A percentile compares a stretch with the other conserved stretches of the same genome.
phyloP scores from a whole-genome alignment of 208 protist species.

The Trypanosoma melophagium region DNA sequence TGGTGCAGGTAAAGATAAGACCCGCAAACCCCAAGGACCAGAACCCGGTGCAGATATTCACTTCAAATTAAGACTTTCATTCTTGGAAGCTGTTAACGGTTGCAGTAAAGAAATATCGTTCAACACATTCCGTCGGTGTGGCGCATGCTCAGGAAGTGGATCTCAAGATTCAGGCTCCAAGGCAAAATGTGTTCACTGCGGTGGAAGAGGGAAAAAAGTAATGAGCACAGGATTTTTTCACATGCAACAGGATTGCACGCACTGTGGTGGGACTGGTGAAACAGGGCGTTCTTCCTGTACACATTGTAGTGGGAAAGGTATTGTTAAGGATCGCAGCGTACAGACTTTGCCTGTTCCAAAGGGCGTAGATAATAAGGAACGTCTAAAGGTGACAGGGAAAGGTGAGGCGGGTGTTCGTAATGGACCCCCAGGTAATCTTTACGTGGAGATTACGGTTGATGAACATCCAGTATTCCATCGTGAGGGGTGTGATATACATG shows the following conservation, averaged over 20 bases:
- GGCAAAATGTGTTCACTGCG: conserved; percentile 84
- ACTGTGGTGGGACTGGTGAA: conserved; percentile 87
- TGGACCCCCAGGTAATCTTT: conserved; percentile 85
- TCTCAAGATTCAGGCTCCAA: conserved; percentile 74
- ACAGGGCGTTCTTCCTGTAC: conserved; percentile 73
- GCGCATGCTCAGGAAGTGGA: conserved; percentile 77
- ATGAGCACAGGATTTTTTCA: conserved; percentile 92
- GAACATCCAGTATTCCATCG: conserved; percentile 87
- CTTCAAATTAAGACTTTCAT: conserved; percentile 78
- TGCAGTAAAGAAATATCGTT: conserved; percentile 88
- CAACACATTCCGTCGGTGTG: conserved; percentile 87
- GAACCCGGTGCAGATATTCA: conserved; percentile 87
- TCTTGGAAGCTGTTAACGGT: conserved; percentile 87
- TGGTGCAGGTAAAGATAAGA: conserved; percentile 79
- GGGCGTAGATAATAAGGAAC: conserved; percentile 88
- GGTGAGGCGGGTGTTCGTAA: conserved; percentile 88
- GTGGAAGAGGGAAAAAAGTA: conserved; percentile 85
- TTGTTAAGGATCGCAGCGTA: conserved; percentile 87
- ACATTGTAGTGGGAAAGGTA: conserved; percentile 85
- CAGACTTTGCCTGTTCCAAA: conserved; percentile 86
- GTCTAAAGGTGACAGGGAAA: conserved; percentile 84
- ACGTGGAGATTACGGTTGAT: conserved; percentile 87
- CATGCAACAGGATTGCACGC: conserved; percentile 90
- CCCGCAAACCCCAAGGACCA: conserved; percentile 78
- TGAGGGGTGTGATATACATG: conserved; percentile 82